A percentile compares a stretch with the other conserved stretches of the same genome.
phyloP scores from a whole-genome alignment of 176 grass and related monocot species.

The Oryza meyeriana region DNA sequence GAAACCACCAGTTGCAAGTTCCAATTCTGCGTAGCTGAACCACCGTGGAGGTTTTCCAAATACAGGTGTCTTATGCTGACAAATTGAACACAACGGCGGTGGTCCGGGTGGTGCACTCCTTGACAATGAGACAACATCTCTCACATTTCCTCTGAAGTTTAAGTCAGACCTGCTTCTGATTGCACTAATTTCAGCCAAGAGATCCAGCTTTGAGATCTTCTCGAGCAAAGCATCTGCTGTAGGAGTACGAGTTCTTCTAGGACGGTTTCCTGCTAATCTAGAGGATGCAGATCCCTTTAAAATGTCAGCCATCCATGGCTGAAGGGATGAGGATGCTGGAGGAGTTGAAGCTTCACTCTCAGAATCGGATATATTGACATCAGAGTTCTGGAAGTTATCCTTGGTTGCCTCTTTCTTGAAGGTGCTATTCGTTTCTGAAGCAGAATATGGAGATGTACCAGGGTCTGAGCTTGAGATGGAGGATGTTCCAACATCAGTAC shows the following conservation, averaged over 20 bases:
- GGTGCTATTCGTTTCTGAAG: conserved; percentile 43
- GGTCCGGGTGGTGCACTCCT: conserved; percentile 74
- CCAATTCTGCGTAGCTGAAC: conserved; percentile 82
- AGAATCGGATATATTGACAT: conserved; percentile 49
- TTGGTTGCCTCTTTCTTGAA: conserved; percentile 38
- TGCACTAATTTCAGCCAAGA: conserved; percentile 54
- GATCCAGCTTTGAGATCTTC: conserved; percentile 68
- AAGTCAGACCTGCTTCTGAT: conserved; percentile 69
- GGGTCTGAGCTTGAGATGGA: conserved; percentile 81
- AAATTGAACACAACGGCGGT: conserved; percentile 87
- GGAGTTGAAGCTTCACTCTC: conserved; percentile 53
- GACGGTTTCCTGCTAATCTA: conserved; percentile 13
- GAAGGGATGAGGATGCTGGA: conserved; percentile 39
- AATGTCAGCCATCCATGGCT: conserved; percentile 79
- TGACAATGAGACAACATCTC: conserved; percentile 69
- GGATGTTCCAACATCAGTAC: conserved; percentile 57
- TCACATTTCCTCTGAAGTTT: conserved; percentile 75
- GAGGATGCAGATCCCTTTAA: conserved; percentile 28
- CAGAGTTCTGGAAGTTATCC: conserved; percentile 33
- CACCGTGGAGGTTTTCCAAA: conserved; percentile 90
- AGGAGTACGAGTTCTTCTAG: conserved; percentile 50
- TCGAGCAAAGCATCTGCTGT: conserved; percentile 61
- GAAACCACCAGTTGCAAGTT: conserved; percentile 75
- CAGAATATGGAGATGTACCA: conserved; percentile 61
- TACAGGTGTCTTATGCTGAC: conserved; percentile 86